phyloP scores from a whole-genome alignment of 164 flowering plant genomes.

The Hamamelis virginiana region DNA sequence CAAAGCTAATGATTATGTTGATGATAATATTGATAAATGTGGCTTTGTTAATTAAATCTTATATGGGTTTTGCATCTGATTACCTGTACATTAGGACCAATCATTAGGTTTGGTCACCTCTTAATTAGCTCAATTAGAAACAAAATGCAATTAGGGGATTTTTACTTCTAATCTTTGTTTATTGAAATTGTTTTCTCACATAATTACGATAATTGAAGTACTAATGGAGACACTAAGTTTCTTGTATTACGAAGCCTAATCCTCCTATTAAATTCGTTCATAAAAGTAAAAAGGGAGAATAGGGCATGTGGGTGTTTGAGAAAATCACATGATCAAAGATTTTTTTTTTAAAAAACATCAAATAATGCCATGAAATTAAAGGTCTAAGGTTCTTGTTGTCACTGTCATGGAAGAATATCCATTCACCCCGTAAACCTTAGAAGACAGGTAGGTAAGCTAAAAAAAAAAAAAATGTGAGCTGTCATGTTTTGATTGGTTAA shows the following conservation, averaged over 20 bases:
- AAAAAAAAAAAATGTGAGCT: constrained; percentile 11
- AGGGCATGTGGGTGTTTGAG: constrained; percentile 28
- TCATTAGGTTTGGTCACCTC: neutral
- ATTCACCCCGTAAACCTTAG: constrained; percentile 5
- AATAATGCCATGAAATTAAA: constrained; percentile 5
- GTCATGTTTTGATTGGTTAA: constrained; percentile 32
- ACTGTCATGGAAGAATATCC: constrained; percentile 19
- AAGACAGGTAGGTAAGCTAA: constrained; percentile 19
- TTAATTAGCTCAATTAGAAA: neutral
- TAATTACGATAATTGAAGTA: too few species aligned
- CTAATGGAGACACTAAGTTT: too few species aligned
- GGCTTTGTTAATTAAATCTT: neutral
- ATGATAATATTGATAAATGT: constrained; percentile 18
- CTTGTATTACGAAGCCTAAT: neutral
- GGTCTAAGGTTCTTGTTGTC: constrained; percentile 19
- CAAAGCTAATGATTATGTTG: constrained; percentile 15
- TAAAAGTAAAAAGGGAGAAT: constrained; percentile 17
- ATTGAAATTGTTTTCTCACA: too few species aligned
- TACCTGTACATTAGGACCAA: constrained; percentile 2
- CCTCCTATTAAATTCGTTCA: neutral
- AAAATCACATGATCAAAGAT: constrained; percentile 26
- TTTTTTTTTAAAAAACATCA: constrained; percentile 2
- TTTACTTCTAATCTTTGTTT: too few species aligned
- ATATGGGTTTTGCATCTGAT: neutral
- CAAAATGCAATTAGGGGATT: neutral